Conservation (phyloP, 2,329 filamentous ascomycete genomes). For the Exophiala xenobiotica region DNA sequence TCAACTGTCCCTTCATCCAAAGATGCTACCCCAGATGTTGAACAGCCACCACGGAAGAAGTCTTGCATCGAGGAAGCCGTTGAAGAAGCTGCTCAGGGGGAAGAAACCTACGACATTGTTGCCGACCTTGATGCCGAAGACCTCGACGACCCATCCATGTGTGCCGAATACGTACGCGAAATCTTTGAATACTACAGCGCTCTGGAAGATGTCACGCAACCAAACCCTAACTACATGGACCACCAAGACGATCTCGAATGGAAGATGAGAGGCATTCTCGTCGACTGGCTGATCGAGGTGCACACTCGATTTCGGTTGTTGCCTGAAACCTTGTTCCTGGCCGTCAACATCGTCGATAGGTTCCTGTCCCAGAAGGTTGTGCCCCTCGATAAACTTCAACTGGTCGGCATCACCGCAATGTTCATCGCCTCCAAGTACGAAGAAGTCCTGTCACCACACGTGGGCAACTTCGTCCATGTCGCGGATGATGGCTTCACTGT, state of each 20-base stretch:
- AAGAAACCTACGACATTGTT: slow-evolving; percentile 36
- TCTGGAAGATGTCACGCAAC: slow-evolving; percentile 75
- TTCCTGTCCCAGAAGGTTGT: slow-evolving; percentile 96
- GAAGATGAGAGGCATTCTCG: slow-evolving; percentile 96
- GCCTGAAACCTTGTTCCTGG: slow-evolving; percentile 92
- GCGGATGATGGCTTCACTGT: slow-evolving; percentile 96
- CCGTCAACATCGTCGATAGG: slow-evolving; percentile 97
- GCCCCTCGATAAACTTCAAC: slow-evolving; percentile 89
- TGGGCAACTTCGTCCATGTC: slow-evolving; percentile 94
- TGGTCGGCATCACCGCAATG: slow-evolving; percentile 98
- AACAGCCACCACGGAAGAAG: slow-evolving; percentile 70
- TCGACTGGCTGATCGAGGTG: slow-evolving; percentile 98
- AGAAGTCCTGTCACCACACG: slow-evolving; percentile 93
- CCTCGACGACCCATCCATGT: slow-evolving; percentile 91
- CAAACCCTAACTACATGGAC: slow-evolving; percentile 92
- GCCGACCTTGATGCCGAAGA: slow-evolving; percentile 80
- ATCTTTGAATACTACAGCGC: slow-evolving; percentile 95
- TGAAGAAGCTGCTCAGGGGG: slow-evolving; percentile 39
- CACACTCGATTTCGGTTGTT: slow-evolving; percentile 95
- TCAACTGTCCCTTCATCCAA: slow-evolving; percentile 49
- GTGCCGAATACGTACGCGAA: slow-evolving; percentile 92
- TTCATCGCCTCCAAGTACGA: slow-evolving; percentile 99
- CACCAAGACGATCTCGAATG: slow-evolving; percentile 94
- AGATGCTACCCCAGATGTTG: slow-evolving; percentile 53
- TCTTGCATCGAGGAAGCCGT: slow-evolving; percentile 54